A percentile compares a stretch with the other conserved stretches of the same genome.
phyloP scores from a whole-genome alignment of 2,329 filamentous ascomycete genomes.

The Trichoderma sp. region DNA sequence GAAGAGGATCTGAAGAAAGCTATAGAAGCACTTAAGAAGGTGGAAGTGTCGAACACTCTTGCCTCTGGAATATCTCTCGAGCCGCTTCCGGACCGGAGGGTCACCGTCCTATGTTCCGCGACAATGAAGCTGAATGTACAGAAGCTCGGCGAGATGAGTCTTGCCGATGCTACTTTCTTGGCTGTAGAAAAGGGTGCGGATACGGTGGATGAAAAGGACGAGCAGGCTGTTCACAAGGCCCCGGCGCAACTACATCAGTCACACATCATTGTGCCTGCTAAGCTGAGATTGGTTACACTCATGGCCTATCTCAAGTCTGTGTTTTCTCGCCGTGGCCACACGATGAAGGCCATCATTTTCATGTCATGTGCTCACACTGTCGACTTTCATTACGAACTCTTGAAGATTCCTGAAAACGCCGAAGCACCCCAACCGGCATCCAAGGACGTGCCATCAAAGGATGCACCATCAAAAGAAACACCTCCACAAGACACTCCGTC shows the following conservation, averaged over 20 bases:
- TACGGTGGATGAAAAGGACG: slow-evolving; percentile 49
- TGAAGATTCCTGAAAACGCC: slow-evolving; percentile 51
- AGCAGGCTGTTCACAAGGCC: slow-evolving; percentile 67
- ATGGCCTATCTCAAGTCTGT: slow-evolving; percentile 81
- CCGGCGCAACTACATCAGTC: slow-evolving; percentile 93
- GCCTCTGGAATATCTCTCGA: slow-evolving; percentile 60
- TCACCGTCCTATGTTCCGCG: slow-evolving; percentile 90
- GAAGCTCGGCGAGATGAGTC: slow-evolving; percentile 87
- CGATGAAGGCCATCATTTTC: slow-evolving; percentile 97
- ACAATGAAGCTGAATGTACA: slow-evolving; percentile 99
- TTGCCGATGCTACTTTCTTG: slow-evolving; percentile 89
- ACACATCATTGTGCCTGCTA: slow-evolving; percentile 83
- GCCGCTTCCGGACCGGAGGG: slow-evolving; percentile 71
- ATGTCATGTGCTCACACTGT: slow-evolving; percentile 96
- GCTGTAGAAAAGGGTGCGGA: slow-evolving; percentile 61
- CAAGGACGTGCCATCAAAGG: slow-evolving; percentile 34
- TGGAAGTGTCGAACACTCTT: slow-evolving; percentile 59
- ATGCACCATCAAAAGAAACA: not conserved
- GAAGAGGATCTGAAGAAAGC: slow-evolving; percentile 91
- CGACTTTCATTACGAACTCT: slow-evolving; percentile 90
- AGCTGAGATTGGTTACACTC: slow-evolving; percentile 85
- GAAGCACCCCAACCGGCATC: slow-evolving; percentile 34
- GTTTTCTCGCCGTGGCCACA: slow-evolving; percentile 83
- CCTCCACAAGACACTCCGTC: not conserved
- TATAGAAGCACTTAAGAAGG: slow-evolving; percentile 73